These are phyloP conservation scores for Talaromyces atroroseus DNA, from an alignment of 2,329 filamentous ascomycete genomes.

Conservation along the genomic window DNA sequence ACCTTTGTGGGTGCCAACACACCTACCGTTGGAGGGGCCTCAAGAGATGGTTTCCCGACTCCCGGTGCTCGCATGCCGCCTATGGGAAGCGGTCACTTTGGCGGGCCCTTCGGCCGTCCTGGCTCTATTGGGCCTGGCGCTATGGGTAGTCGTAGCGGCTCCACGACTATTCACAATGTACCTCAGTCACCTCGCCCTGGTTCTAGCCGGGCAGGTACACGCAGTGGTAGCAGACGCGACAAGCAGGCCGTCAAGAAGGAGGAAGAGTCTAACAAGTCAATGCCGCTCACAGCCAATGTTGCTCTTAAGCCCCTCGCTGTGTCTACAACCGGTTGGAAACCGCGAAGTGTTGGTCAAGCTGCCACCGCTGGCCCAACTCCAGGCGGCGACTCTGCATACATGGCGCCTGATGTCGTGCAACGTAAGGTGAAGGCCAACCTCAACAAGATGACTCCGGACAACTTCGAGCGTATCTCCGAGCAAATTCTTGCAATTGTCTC, in stretches of 20 bases:
- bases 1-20: slow-evolving; percentile 59
- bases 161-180: slow-evolving; percentile 48
- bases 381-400: slow-evolving; percentile 51
- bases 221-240: slow-evolving; percentile 48
- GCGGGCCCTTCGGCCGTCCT: slow-evolving; percentile 54
- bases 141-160: slow-evolving; percentile 61
- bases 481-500: slow-evolving; percentile 89
- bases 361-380: slow-evolving; percentile 41
- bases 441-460: slow-evolving; percentile 99
- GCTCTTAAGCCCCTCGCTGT: slow-evolving; percentile 74
- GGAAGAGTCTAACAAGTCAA: slow-evolving; percentile 70
- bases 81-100: slow-evolving; percentile 49
- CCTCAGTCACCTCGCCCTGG: slow-evolving; percentile 68
- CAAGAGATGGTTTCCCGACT: slow-evolving; percentile 67
- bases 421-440: slow-evolving; percentile 96
- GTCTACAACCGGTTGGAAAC: slow-evolving; percentile 82
- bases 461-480: slow-evolving; percentile 91
- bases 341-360: slow-evolving; percentile 59
- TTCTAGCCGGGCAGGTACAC: slow-evolving; percentile 51
- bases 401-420: slow-evolving; percentile 91
- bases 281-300: slow-evolving; percentile 82
- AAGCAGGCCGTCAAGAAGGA: slow-evolving; percentile 53
- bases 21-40: slow-evolving; percentile 65
- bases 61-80: slow-evolving; percentile 35
- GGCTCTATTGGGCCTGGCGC: slow-evolving; percentile 57